phyloP scores from a whole-genome alignment of 2,329 filamentous ascomycete species.

The Emmonsiellopsis sp. region DNA sequence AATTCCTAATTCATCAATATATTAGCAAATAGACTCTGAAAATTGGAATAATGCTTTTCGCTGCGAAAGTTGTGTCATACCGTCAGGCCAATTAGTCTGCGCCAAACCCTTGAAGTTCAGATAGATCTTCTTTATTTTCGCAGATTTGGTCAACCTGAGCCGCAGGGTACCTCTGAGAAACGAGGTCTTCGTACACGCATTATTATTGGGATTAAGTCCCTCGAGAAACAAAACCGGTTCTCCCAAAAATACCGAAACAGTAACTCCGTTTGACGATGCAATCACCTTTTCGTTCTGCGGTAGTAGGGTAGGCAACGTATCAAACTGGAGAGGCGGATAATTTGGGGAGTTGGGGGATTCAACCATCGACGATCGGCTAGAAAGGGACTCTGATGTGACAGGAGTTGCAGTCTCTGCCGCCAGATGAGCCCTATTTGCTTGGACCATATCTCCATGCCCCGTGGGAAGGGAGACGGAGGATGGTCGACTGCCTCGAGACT shows the following conservation, averaged over 20 bases:
- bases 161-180: slow-evolving; percentile 78
- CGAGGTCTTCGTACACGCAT: slow-evolving; percentile 59
- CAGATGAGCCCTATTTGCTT: slow-evolving; percentile 7
- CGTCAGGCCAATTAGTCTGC: slow-evolving; percentile 92
- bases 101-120: slow-evolving; percentile 79
- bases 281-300: slow-evolving; percentile 38
- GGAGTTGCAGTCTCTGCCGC: slow-evolving; percentile 5
- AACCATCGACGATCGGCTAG: slow-evolving; percentile 3
- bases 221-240: slow-evolving; percentile 43
- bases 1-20: slow-evolving; percentile 48
- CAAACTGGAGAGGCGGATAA: slow-evolving; percentile 7
- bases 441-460: slow-evolving; percentile 26
- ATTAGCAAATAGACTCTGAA: not conserved
- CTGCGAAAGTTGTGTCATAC: slow-evolving; percentile 25
- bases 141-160: slow-evolving; percentile 73
- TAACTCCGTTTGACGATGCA: slow-evolving; percentile 40
- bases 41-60: slow-evolving; percentile 5
- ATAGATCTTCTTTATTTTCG: slow-evolving; percentile 86
- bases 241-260: slow-evolving; percentile 38
- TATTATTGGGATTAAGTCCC: slow-evolving; percentile 40
- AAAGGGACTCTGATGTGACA: not conserved
- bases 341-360: slow-evolving; percentile 18
- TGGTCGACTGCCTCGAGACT: slow-evolving; percentile 22
- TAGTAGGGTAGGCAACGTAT: slow-evolving; percentile 24
- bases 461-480: slow-evolving; percentile 27